Evolutionary conservation across 2,329 filamentous ascomycete genomes (phyloP), one percentile per base, ranked within the genome.

Genomic region (Metarhizium rileyi): DNA sequence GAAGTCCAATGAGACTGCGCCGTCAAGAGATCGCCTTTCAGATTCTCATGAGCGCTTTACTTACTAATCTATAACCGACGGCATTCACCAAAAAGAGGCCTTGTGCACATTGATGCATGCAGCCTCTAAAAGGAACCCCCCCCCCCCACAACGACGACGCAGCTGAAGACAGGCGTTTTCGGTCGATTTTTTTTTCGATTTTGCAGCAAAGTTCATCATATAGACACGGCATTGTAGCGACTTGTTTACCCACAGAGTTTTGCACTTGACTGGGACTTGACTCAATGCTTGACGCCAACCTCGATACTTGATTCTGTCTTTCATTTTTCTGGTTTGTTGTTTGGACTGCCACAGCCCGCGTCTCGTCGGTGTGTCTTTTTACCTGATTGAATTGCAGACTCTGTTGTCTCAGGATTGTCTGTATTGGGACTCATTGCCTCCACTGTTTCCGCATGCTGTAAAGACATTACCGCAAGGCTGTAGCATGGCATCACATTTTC

Each of bases 191-290:
- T 47, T 33, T 26, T 49, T 40, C 4, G 7, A n/a, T 42, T 43
- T 50, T 46, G 25, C 14, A 42, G 45, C 18, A 36, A 41, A 16
- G n/a, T 22, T 35, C 45, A 42, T 25, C 55, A 63, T 60, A 65
- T 65, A 64, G 62, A 66, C 54, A 57, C 61, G 58, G 60, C 55
- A 57, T 57, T 54, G 51, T 55, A 57, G 56, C 62, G 57, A 59
- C 55, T 59, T 56, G 54, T 55, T 57, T 52, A 41, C 48, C 42
- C 48, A 46, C 28, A 36, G 30, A 30, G 30, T 27, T 27, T 48
- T 35, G 28, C 5, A 35, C 41, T 44, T 47, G 44, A 49, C 33
- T 46, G 46, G 50, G 42, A 43, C 36, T 46, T 51, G 1, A 23
- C 36, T 33, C n/a, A 22, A 48, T 36, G 38, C 40, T 38, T 27